Percentiles rank a stretch among this genome's conserved stretches.
phyloP scores from a whole-genome alignment of 2,329 filamentous ascomycete species.

The Raffaelea deltoideospora region DNA sequence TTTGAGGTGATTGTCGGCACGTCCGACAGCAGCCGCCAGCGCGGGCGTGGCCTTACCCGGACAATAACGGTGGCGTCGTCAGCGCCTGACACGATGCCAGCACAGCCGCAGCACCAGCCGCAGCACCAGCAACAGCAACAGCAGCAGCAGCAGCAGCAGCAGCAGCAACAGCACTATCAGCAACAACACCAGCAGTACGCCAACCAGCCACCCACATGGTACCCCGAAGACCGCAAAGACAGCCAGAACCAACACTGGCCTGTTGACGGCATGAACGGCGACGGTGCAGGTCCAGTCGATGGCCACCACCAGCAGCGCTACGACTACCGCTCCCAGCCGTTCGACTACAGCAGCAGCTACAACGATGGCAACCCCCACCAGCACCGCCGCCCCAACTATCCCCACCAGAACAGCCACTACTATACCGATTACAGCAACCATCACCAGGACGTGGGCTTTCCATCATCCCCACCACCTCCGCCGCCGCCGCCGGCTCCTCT shows the following conservation, averaged over 20 bases:
- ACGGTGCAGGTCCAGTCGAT: not conserved
- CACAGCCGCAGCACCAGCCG: too few relatives aligned
- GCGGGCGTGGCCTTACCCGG: constrained; percentile 16
- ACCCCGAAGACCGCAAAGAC: constrained; percentile 10
- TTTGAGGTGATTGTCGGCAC: constrained; percentile 86
- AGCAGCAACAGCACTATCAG: constrained; percentile 8
- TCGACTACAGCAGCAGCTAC: not conserved
- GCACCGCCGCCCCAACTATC: not conserved
- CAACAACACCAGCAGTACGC: constrained; percentile 8
- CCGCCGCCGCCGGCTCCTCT: constrained; percentile 6
- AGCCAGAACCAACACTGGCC: constrained; percentile 6
- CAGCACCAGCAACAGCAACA: constrained; percentile 11
- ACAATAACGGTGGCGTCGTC: not conserved
- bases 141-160: constrained; percentile 4
- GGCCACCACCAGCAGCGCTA: not conserved
- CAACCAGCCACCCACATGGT: constrained; percentile 1
- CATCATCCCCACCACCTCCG: constrained; percentile 13
- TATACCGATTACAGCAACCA: not conserved
- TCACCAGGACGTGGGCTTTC: constrained; percentile 5
- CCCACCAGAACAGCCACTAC: not conserved
- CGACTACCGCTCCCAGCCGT: not conserved
- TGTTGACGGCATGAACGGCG: constrained; percentile 1
- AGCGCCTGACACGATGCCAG: too few relatives aligned
- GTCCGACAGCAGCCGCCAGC: constrained; percentile 50
- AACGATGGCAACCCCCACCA: not conserved